Conservation (phyloP, 2,329 filamentous ascomycete genomes). For the Basipetospora chlamydospora region DNA sequence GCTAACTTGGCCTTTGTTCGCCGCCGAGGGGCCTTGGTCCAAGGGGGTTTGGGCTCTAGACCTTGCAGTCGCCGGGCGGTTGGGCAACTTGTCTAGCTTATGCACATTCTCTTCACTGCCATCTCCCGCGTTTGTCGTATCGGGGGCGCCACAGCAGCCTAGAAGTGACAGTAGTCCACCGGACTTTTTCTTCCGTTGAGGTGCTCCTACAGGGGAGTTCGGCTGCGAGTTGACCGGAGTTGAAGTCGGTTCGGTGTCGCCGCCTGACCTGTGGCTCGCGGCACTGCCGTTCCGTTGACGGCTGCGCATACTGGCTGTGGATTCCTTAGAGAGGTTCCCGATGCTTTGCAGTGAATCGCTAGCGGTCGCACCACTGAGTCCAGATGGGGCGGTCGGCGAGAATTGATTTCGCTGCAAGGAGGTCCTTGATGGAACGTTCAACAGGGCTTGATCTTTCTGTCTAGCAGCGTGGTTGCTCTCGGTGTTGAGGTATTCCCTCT, state of each 20-base stretch:
- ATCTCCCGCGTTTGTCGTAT: slow-evolving; percentile 39
- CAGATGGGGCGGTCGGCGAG: slow-evolving; percentile 44
- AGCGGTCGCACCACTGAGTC: slow-evolving; percentile 43
- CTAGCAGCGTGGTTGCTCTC: slow-evolving; percentile 31
- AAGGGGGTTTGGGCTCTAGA: slow-evolving; percentile 37
- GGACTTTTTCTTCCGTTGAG: slow-evolving; percentile 39
- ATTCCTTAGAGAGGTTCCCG: slow-evolving; percentile 49
- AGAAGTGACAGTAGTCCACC: slow-evolving; percentile 45
- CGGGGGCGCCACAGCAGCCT: slow-evolving; percentile 52
- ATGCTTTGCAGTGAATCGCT: slow-evolving; percentile 48
- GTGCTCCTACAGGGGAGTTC: slow-evolving; percentile 30
- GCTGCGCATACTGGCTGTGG: slow-evolving; percentile 48
- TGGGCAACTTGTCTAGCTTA: slow-evolving; percentile 42
- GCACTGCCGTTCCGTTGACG: slow-evolving; percentile 52
- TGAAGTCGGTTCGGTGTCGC: slow-evolving; percentile 35
- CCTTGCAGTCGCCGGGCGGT: slow-evolving; percentile 38
- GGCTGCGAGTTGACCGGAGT: slow-evolving; percentile 35
- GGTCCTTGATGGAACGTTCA: slow-evolving; percentile 47
- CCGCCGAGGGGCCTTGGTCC: slow-evolving; percentile 28
- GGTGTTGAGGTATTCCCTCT: slow-evolving; percentile 24
- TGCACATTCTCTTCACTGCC: slow-evolving; percentile 39
- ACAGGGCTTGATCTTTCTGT: slow-evolving; percentile 25
- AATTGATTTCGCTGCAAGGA: slow-evolving; percentile 47
- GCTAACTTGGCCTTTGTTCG: slow-evolving; percentile 22
- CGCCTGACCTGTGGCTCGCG: slow-evolving; percentile 47